These are phyloP conservation scores for Russula ochroleuca DNA, from an alignment of 768 basidiomycete genomes.

Conservation along the genomic window DNA sequence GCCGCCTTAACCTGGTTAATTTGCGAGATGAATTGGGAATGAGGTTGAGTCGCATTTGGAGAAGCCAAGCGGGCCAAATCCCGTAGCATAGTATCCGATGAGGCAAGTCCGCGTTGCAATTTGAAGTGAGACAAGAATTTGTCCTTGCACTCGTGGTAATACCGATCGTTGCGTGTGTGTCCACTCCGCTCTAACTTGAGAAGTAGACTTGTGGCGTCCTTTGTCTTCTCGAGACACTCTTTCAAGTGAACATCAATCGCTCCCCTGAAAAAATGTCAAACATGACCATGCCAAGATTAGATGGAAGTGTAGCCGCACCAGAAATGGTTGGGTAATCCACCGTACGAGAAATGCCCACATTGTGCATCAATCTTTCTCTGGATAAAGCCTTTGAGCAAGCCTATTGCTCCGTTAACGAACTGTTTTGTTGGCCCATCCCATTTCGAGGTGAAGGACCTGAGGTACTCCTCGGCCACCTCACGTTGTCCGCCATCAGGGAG, in stretches of 20 bases:
- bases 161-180: conserved; percentile 16
- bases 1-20: neutral
- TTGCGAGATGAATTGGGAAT: neutral
- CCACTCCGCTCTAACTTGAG: conserved; percentile 19
- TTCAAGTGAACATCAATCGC: conserved; percentile 8
- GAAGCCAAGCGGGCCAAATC: neutral
- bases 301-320: conserved; percentile 4
- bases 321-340: conserved; percentile 4
- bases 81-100: neutral
- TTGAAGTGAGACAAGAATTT: conserved; percentile 19
- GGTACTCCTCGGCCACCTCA: conserved; percentile 18
- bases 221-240: neutral
- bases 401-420: neutral
- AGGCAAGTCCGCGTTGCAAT: conserved; percentile 7
- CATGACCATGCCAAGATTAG: neutral
- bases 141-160: conserved; percentile 22
- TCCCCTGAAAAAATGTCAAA: conserved; percentile 5
- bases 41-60: neutral
- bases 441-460: conserved; percentile 2
- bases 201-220: neutral
- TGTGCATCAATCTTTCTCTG: neutral
- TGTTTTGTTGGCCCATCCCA: conserved; percentile 12
- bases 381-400: neutral
- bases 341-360: conserved; percentile 4
- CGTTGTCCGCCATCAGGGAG: conserved; percentile 16